phyloP scores from a whole-genome alignment of 225 moss, liverwort and hornwort genomes.

The Pseudoscleropodium purum region DNA sequence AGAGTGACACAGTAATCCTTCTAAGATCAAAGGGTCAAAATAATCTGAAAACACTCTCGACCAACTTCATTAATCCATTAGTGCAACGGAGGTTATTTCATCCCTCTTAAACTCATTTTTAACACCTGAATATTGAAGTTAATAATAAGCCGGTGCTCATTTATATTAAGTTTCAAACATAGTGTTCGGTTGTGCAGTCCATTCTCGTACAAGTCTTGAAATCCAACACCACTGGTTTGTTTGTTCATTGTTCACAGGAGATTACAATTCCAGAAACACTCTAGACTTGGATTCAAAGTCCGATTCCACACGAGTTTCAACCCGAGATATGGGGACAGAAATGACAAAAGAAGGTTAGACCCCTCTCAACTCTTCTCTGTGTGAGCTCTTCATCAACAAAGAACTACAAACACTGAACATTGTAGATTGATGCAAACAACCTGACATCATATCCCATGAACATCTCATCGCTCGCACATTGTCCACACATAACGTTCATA shows the following conservation, averaged over 20 bases:
- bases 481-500: neutral
- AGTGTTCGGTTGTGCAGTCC: neutral
- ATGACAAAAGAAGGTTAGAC: neutral
- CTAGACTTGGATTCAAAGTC: neutral
- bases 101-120: neutral
- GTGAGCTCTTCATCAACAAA: too few relatives aligned
- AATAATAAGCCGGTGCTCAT: too few relatives aligned
- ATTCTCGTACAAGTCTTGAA: neutral
- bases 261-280: neutral
- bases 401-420: neutral
- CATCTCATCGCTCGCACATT: neutral
- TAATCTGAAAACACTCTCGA: neutral
- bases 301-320: constrained; percentile 1
- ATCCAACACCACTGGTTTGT: neutral
- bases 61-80: neutral
- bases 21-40: too few relatives aligned
- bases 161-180: neutral
- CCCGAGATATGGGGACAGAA: constrained; percentile 38
- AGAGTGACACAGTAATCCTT: neutral
- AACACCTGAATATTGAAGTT: too few relatives aligned
- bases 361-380: neutral
- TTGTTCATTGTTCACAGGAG: neutral
- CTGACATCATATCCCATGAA: neutral
- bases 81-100: neutral
- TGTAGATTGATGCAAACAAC: neutral